phyloP scores from a whole-genome alignment of 1,284 basidiomycete species.

The Malassezia restricta region DNA sequence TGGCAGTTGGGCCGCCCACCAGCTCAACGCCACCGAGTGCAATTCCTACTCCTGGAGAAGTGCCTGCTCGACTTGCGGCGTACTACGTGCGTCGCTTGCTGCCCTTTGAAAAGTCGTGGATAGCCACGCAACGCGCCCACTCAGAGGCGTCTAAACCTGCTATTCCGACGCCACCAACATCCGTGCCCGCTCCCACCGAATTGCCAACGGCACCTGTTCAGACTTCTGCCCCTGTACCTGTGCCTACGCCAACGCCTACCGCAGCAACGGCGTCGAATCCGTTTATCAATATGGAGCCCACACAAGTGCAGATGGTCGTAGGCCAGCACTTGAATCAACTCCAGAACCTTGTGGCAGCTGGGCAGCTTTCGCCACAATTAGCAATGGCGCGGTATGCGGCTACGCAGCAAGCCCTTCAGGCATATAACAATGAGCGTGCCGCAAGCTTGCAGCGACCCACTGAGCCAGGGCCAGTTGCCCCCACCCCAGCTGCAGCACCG shows the following conservation, averaged over 20 bases:
- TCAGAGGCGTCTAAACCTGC: not conserved
- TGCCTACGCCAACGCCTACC: not conserved
- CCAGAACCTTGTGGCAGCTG: constrained; percentile 24
- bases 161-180: no score
- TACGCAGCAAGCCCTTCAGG: constrained; percentile 28
- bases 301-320: constrained; percentile 12
- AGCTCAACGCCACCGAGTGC: constrained; percentile 18
- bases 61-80: constrained; percentile 30
- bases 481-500: not conserved
- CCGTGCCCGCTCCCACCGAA: not conserved
- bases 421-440: constrained; percentile 5
- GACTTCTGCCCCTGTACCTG: not conserved
- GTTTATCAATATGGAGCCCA: constrained; percentile 19
- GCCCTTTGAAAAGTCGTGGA: constrained; percentile 37
- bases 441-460: not conserved
- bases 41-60: constrained; percentile 25
- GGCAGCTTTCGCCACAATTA: constrained; percentile 33
- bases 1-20: constrained; percentile 27
- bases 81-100: constrained; percentile 32
- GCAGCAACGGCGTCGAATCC: constrained; percentile 1
- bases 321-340: constrained; percentile 32
- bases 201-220: not conserved
- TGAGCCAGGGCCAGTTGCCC: not conserved
- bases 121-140: constrained; percentile 17
- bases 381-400: constrained; percentile 30